Base-by-base conservation (phyloP, 495 filamentous ascomycete genomes). In the Achaetomiella virescens region DNA sequence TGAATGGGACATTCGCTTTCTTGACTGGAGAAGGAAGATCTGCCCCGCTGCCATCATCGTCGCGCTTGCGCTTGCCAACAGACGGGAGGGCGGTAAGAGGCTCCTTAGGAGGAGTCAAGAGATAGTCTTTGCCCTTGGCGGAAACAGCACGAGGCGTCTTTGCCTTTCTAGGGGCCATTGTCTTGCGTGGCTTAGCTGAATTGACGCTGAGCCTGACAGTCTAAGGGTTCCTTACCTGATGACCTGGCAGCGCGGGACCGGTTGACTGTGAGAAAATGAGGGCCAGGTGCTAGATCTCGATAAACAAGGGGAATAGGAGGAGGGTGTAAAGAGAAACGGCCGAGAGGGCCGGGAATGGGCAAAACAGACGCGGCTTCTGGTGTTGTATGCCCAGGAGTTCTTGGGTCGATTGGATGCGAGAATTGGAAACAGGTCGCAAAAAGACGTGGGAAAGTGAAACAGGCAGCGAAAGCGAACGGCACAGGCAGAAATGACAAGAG, bases 171-270 rank as follows among this genome's bases (percentile, higher is more conserved):
- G 52, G 35, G 1, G 44, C 14, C 52, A 55, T 55, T 31, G 24
- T 18, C 52, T 55, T 18, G n/a, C n/a, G 40, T 41, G 35, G n/a
- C n/a, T 55, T 31, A 55, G 24, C 17, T 48, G 44, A n/a, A 33
- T 8, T 12, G 8, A 11, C 15, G 8, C 11, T 17, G 9, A 33
- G 12, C 22, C 18, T 6, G 11, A 33, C 43, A 2, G 8, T 3
- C 9, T 6, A n/a, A 14, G 22, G 1, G 33, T 18, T 37, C 37
- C 41, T 27, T 47, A 54, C 42, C 35, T 42, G 37, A 18, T 31
- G 24, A 33, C 38, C 22, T 36, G 49, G 42, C 14, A 17, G 37
- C 27, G 17, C 11, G 36, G 10, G 14, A 40, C 17, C 15, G 2
- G n/a, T 17, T 20, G 6, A n/a, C 10, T 14, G 12, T 8, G 27